Evolutionary conservation across 169 alveolate genomes (phyloP).

Genomic region (Eimeria sp.): DNA sequence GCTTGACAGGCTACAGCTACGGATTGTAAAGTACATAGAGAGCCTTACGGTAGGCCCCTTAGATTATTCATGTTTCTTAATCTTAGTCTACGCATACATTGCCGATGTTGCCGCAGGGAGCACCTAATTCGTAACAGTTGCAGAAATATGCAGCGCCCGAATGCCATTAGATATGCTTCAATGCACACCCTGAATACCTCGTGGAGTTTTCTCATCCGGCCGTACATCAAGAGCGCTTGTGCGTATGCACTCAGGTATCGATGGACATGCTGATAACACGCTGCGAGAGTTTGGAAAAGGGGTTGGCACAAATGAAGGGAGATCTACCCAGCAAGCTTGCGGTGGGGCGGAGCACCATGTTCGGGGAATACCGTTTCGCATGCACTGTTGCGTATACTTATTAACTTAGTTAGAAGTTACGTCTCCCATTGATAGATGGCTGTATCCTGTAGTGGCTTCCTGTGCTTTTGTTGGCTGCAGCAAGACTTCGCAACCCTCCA

Average conservation of each 20-base stretch:
- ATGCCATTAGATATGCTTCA: background rate
- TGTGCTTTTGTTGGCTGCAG: conserved; percentile 36
- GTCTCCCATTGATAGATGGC: background rate
- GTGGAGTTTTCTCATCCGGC: background rate
- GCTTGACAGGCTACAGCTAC: conserved; percentile 82
- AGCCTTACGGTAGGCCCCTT: conserved; percentile 72
- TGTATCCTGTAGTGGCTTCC: background rate
- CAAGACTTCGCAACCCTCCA: conserved; percentile 73
- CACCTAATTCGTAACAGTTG: background rate
- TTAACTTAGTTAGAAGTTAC: background rate
- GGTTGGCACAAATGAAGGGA: conserved; percentile 84
- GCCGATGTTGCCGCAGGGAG: background rate
- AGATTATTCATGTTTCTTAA: background rate
- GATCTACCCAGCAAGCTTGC: conserved; percentile 82
- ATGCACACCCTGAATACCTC: background rate
- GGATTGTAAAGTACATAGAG: conserved; percentile 78
- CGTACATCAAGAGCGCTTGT: background rate
- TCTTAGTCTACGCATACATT: background rate
- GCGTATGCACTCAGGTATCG: conserved; percentile 35
- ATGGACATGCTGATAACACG: conserved; percentile 80
- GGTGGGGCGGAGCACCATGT: conserved; percentile 31
- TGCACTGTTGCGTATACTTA: background rate
- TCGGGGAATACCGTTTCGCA: background rate
- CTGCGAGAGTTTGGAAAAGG: conserved; percentile 81
- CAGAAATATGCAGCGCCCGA: background rate